Conservation (phyloP, 1,284 basidiomycete genomes). For the Pterulicium gracile region DNA sequence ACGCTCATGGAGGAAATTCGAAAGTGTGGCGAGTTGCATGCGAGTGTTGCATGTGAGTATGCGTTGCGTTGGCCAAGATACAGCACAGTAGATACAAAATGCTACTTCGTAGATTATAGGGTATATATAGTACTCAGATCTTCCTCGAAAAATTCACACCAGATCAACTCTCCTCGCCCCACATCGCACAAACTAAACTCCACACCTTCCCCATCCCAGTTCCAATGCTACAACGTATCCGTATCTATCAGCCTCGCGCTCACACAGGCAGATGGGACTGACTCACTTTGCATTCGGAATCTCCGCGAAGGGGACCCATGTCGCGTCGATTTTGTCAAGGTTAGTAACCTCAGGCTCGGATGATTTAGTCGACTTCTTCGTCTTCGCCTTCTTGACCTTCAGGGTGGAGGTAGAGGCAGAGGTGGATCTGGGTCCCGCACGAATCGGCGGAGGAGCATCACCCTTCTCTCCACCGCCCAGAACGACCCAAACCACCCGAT, state of each 20-base stretch:
- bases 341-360: conserved; percentile 12
- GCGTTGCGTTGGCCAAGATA: too few relatives aligned
- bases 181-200: conserved; percentile 30
- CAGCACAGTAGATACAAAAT: too few relatives aligned
- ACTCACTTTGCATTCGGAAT: conserved; percentile 58
- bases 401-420: not conserved
- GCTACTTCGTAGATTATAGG: too few relatives aligned
- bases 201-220: conserved; percentile 55
- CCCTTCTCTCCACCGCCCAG: conserved; percentile 36
- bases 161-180: too few relatives aligned
- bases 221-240: conserved; percentile 36
- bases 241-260: too few relatives aligned
- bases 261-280: too few relatives aligned
- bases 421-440: too few relatives aligned
- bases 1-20: too few relatives aligned
- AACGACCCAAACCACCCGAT: conserved; percentile 67
- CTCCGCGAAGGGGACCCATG: conserved; percentile 45
- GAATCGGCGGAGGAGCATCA: conserved; percentile 4
- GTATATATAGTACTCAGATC: too few relatives aligned
- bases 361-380: conserved; percentile 9
- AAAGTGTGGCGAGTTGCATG: too few relatives aligned
- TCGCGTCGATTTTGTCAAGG: conserved; percentile 3
- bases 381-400: conserved; percentile 12
- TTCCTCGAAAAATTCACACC: too few relatives aligned
- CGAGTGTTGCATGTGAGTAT: too few relatives aligned